These are phyloP conservation scores for Macrolepiota dolichaula DNA, from an alignment of 768 basidiomycete genomes.

Conservation along the genomic window DNA sequence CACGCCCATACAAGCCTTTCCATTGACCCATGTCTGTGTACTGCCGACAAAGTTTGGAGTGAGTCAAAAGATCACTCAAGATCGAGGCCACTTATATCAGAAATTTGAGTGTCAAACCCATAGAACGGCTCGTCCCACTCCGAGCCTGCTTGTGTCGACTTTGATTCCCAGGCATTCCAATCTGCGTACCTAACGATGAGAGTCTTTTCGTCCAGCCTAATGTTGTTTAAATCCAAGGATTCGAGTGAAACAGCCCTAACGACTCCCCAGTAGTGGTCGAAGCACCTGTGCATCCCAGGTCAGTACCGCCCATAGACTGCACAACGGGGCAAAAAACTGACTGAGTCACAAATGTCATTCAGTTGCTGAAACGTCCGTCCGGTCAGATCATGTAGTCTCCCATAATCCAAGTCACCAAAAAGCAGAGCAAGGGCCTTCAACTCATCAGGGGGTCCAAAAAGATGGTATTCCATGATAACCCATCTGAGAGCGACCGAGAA, in stretches of 20 bases:
- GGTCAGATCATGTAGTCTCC: not conserved
- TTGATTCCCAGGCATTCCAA: not conserved
- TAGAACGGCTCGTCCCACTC: not conserved
- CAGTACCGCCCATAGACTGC: not conserved
- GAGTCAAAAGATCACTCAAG: not conserved
- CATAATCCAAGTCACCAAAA: not conserved
- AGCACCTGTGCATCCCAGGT: not conserved
- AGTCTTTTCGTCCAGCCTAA: not conserved
- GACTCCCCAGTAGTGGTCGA: not conserved
- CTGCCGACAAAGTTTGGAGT: conserved; percentile 33
- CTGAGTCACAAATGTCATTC: not conserved
- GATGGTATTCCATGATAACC: not conserved
- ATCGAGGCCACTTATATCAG: not conserved
- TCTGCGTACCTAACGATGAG: not conserved
- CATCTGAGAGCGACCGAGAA: too few relatives aligned
- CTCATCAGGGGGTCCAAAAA: not conserved
- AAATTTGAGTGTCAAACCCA: not conserved
- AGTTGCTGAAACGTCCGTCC: not conserved
- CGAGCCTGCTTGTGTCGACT: not conserved
- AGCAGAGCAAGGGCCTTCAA: not conserved
- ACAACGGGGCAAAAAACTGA: not conserved
- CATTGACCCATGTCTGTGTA: not conserved
- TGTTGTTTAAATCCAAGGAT: not conserved
- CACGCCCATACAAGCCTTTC: not conserved
- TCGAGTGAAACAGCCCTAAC: not conserved